Base-by-base conservation (phyloP, 257 asterid species). In the Fraxinus pennsylvanica region DNA sequence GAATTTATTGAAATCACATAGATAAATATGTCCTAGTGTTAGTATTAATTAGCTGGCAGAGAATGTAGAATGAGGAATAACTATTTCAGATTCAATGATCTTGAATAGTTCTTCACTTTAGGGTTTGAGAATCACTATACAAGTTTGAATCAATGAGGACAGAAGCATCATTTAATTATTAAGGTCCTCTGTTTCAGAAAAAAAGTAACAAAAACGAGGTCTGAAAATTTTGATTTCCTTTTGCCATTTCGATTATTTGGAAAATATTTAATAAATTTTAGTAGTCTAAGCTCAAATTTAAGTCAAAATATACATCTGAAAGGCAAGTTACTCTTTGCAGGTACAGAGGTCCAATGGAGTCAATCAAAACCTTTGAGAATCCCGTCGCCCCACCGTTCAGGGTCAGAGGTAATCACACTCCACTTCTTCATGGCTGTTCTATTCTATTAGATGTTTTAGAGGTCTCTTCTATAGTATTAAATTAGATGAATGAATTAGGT, bases 351-450 rank as follows among this genome's bases (percentile, higher is more conserved):
- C 71, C 94, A 81, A 25, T 86, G 96, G 94, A 86, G 83, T 83
- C 94, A 89, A 63, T 86, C 97, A 36, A 91, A 88, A 87, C 87
- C 97, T 38, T 80, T 89, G 76, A 91, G 72, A 82, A 80, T 74
- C 39, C 90, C 86, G 72, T 82, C 93, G 27, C 89, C 91, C 39
- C 79, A 84, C 50, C 79, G 83, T 84, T 81, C 89, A 4, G 91
- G 83, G 76, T 71, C 87, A 79, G 92, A 91, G 97, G 99, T 95
- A 88, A 65, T 76, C 71, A 57, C 38, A 68, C 68, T 72, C 59
- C 71, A 39, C 54, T 66, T 71, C 32, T 47, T 54, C 72, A 45
- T 1, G 74, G 43, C 22, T 68, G n/a, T 68, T 29, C 38, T 43
- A 38, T 79, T 72, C 8, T 41, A 25, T 66, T 63, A 32, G 74